Percentiles rank a stretch among this genome's conserved stretches.
Evolutionary conservation across 1,139 yeast species (phyloP).

Genomic region (Scheffersomyces titani): DNA sequence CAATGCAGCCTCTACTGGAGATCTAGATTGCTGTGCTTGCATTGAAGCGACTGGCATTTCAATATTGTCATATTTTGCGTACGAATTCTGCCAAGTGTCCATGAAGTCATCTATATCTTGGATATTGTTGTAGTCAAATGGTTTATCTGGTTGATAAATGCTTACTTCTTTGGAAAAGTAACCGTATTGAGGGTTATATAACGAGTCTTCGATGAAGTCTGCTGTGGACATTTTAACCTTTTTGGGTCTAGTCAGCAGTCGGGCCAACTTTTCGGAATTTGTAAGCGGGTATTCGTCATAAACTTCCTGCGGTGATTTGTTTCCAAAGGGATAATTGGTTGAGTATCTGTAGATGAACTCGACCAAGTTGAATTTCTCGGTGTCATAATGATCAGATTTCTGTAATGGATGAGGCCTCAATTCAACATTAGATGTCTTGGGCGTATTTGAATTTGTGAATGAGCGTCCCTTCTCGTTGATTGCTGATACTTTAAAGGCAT

Average conservation of each 20-base stretch:
- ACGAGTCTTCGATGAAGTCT: conserved; percentile 83
- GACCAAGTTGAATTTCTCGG: conserved; percentile 27
- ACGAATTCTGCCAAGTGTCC: conserved; percentile 68
- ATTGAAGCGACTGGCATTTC: not conserved
- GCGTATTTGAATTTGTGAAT: conserved; percentile 4
- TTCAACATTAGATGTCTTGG: conserved; percentile 4
- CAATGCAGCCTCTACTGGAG: conserved; percentile 8
- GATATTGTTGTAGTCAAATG: conserved; percentile 61
- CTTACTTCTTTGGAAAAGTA: conserved; percentile 79
- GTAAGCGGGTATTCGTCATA: conserved; percentile 40
- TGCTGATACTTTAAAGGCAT: conserved; percentile 44
- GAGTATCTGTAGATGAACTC: conserved; percentile 43
- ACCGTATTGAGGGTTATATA: conserved; percentile 81
- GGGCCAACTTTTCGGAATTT: conserved; percentile 48
- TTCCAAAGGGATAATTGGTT: conserved; percentile 47
- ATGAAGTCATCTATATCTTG: conserved; percentile 70
- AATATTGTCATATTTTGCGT: conserved; percentile 52
- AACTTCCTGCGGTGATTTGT: conserved; percentile 41
- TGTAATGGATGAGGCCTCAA: conserved; percentile 32
- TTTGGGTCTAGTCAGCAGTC: conserved; percentile 53
- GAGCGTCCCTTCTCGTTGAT: conserved; percentile 22
- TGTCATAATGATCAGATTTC: conserved; percentile 9
- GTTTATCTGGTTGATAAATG: conserved; percentile 65
- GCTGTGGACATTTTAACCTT: conserved; percentile 68
- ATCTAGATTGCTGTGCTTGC: conserved; percentile 10